Conservation (phyloP, 345 rosid species). For the Arabidopsis arenosa region DNA sequence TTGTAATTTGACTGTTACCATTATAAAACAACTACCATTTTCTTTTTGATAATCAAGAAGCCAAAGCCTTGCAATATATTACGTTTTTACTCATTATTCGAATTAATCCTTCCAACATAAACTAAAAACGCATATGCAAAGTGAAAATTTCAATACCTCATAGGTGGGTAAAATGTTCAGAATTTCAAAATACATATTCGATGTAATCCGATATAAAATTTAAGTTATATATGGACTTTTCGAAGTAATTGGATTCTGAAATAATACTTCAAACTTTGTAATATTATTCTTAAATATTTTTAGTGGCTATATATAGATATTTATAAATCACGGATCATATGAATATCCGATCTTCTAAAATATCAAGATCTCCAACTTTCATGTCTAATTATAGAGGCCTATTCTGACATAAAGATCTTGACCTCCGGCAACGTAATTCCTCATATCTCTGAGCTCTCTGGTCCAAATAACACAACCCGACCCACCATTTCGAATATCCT, state of each 20-base stretch:
- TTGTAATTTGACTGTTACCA: background rate
- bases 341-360: background rate
- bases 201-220: background rate
- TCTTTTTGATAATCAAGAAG: conserved; percentile 48
- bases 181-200: background rate
- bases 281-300: background rate
- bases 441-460: conserved; percentile 48
- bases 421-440: conserved; percentile 47
- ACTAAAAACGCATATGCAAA: background rate
- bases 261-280: background rate
- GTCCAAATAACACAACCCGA: conserved; percentile 59
- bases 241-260: background rate
- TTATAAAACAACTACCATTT: background rate
- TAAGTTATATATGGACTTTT: background rate
- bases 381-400: conserved; percentile 10
- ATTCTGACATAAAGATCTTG: conserved; percentile 58
- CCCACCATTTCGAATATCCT: conserved; percentile 46
- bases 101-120: conserved; percentile 5
- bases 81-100: conserved; percentile 58
- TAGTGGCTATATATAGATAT: background rate
- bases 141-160: background rate
- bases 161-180: background rate
- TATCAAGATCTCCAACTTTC: background rate
- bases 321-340: background rate
- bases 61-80: conserved; percentile 73